Percentiles rank a stretch among this genome's conserved stretches.
Evolutionary conservation across 768 basidiomycete species (phyloP).

Genomic region (Exidia glandulosa): DNA sequence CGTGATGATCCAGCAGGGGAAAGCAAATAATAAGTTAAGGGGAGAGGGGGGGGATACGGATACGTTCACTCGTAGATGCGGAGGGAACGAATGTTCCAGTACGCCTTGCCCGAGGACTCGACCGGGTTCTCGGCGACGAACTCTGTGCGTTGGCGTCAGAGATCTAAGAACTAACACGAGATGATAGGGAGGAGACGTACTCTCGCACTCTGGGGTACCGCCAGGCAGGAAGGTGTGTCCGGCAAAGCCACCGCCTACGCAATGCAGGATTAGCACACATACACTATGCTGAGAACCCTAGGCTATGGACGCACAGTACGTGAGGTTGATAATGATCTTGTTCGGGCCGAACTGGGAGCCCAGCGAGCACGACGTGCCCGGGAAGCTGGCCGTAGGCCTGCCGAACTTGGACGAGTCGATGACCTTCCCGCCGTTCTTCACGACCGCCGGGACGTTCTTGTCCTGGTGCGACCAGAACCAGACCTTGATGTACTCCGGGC

Average conservation of each 20-base stretch:
- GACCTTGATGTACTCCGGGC: slow-evolving; percentile 44
- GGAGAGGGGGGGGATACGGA: too few relatives aligned
- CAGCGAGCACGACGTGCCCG: slow-evolving; percentile 32
- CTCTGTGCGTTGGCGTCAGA: slow-evolving; percentile 27
- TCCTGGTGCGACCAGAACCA: slow-evolving; percentile 55
- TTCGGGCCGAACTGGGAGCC: slow-evolving; percentile 33
- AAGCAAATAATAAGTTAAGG: too few relatives aligned
- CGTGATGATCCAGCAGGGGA: too few relatives aligned
- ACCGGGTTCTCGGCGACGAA: slow-evolving; percentile 56
- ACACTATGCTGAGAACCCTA: too few relatives aligned
- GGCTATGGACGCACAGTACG: slow-evolving; percentile 55
- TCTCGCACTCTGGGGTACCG: slow-evolving; percentile 43
- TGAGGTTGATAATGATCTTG: slow-evolving; percentile 60
- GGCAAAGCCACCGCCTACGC: slow-evolving; percentile 50
- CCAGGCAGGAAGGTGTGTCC: slow-evolving; percentile 33
- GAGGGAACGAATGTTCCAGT: slow-evolving; percentile 58
- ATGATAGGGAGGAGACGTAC: slow-evolving; percentile 24
- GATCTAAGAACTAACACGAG: neutral
- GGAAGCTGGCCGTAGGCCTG: neutral
- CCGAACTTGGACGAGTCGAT: slow-evolving; percentile 47
- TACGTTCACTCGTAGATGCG: slow-evolving; percentile 33
- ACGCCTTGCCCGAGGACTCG: slow-evolving; percentile 57
- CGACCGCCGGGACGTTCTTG: neutral
- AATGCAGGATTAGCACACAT: too few relatives aligned
- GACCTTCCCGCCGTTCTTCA: slow-evolving; percentile 18